Percentiles rank a stretch among this genome's conserved stretches.
phyloP scores from a whole-genome alignment of 352 stramenopile species.

The Plasmopara viticola region DNA sequence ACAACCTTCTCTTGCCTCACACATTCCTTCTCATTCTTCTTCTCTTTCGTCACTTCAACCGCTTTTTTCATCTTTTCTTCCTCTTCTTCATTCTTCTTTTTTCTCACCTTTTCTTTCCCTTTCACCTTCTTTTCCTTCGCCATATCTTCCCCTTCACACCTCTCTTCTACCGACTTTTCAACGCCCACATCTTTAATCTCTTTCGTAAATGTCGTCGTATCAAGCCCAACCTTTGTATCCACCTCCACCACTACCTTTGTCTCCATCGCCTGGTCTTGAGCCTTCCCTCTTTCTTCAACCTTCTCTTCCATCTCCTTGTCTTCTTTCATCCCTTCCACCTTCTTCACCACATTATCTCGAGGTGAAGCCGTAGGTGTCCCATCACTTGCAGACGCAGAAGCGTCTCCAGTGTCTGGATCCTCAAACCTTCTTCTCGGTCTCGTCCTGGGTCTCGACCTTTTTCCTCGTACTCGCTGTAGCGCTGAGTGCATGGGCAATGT shows the following conservation, averaged over 20 bases:
- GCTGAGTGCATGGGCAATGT: conserved; percentile 12
- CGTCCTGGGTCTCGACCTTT: conserved; percentile 17
- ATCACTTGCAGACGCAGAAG: conserved; percentile 22
- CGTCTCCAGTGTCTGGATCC: conserved; percentile 20
- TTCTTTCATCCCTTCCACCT: neutral
- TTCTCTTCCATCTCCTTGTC: conserved; percentile 5
- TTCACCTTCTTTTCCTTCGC: conserved; percentile 4
- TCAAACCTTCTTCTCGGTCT: conserved; percentile 30
- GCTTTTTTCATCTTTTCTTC: conserved; percentile 3
- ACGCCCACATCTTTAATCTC: too few relatives aligned
- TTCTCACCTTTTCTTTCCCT: neutral
- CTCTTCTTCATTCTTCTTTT: neutral
- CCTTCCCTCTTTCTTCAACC: conserved; percentile 5
- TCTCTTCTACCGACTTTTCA: too few relatives aligned
- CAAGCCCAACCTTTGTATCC: too few relatives aligned
- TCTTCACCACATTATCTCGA: conserved; percentile 2
- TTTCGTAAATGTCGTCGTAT: too few relatives aligned
- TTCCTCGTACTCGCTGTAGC: conserved; percentile 18
- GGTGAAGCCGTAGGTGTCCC: conserved; percentile 19
- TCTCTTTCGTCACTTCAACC: conserved; percentile 6
- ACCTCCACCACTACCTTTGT: neutral
- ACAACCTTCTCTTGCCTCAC: too few relatives aligned
- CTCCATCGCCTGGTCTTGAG: neutral
- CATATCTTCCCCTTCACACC: neutral
- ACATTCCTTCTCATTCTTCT: conserved; percentile 1